Conservation (phyloP, 805 yeast species). For the Saturnispora halmiae region DNA sequence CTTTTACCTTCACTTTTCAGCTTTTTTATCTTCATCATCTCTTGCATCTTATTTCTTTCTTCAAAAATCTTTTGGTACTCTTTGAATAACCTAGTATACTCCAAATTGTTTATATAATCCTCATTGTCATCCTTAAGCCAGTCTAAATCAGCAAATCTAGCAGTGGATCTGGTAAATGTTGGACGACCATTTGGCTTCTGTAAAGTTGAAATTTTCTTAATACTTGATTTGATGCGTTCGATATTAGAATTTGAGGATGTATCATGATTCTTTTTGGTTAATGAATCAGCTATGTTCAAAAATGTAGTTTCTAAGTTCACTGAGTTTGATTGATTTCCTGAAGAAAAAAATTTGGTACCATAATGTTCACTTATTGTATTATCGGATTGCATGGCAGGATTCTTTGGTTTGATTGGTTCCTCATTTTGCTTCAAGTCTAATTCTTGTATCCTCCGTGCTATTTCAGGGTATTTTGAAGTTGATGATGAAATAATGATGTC, state of each 20-base stretch:
- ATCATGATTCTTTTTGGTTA: neutral
- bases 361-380: no score
- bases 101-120: conserved; percentile 26
- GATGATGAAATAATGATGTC: neutral
- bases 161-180: conserved; percentile 17
- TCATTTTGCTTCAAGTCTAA: no score
- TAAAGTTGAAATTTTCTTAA: neutral
- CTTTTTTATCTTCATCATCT: conserved; percentile 29
- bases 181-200: conserved; percentile 4
- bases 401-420: neutral
- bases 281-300: conserved; percentile 3
- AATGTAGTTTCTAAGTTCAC: conserved; percentile 4
- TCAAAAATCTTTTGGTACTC: conserved; percentile 37
- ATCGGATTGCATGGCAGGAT: no score
- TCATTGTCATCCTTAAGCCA: conserved; percentile 26
- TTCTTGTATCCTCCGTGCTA: conserved; percentile 8
- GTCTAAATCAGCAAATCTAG: conserved; percentile 24
- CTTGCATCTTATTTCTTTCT: conserved; percentile 33
- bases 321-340: neutral
- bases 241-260: neutral
- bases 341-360: conserved; percentile 6
- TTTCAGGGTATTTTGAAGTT: conserved; percentile 4
- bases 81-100: conserved; percentile 28
- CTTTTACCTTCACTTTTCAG: conserved; percentile 27
- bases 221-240: conserved; percentile 2